Evolutionary conservation across 1,284 basidiomycete genomes (phyloP).

Genomic region (Neonothopanus nambi): DNA sequence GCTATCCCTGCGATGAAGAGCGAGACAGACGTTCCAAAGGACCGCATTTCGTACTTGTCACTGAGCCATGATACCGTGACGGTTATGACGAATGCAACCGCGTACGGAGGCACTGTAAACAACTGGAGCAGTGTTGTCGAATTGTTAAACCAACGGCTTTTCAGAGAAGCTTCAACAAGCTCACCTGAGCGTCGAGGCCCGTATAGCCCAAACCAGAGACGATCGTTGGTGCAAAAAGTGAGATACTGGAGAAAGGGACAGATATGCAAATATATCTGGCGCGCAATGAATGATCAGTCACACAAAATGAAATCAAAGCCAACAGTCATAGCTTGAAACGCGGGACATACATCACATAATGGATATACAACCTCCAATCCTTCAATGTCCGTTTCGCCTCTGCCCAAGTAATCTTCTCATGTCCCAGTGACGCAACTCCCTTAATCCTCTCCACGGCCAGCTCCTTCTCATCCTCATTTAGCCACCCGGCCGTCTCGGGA

Average conservation of each 20-base stretch:
- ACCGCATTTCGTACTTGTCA: slow-evolving; percentile 16
- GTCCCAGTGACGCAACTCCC: slow-evolving; percentile 28
- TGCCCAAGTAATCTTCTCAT: slow-evolving; percentile 28
- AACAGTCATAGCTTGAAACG: not conserved
- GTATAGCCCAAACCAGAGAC: slow-evolving; percentile 44
- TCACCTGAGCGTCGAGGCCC: slow-evolving; percentile 41
- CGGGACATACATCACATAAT: slow-evolving; percentile 25
- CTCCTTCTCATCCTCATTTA: slow-evolving; percentile 31
- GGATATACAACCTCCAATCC: slow-evolving; percentile 32
- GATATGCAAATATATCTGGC: slow-evolving; percentile 30
- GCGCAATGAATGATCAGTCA: not conserved
- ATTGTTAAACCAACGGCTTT: too few species aligned
- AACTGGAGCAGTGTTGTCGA: slow-evolving; percentile 27
- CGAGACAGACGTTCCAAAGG: not conserved
- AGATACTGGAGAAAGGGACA: slow-evolving; percentile 34
- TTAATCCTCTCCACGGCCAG: slow-evolving; percentile 29
- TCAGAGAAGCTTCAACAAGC: too few species aligned
- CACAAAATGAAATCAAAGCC: not conserved
- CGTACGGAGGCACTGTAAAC: slow-evolving; percentile 58
- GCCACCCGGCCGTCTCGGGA: slow-evolving; percentile 43
- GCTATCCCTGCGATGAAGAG: slow-evolving; percentile 31
- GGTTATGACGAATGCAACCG: slow-evolving; percentile 36
- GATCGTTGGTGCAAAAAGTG: slow-evolving; percentile 39
- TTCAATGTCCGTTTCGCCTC: slow-evolving; percentile 29
- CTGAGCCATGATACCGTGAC: slow-evolving; percentile 23